Evolutionary conservation across 2,329 filamentous ascomycete species (phyloP).

Genomic region (Monilinia fructigena): DNA sequence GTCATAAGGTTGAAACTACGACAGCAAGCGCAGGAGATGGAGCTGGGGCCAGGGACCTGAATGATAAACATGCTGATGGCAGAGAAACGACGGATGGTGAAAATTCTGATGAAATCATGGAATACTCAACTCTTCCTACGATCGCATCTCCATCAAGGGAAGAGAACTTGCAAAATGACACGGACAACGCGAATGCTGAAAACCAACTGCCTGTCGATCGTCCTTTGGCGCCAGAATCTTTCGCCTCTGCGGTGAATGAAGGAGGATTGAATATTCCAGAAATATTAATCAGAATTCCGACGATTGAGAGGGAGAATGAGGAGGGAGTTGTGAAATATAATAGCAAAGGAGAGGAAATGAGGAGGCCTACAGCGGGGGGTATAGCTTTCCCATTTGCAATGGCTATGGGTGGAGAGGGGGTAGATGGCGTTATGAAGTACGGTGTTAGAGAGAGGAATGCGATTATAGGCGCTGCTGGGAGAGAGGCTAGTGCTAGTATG

Average conservation of each 20-base stretch:
- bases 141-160: too few relatives aligned
- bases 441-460: conserved; percentile 13
- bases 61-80: conserved; percentile 35
- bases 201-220: not conserved
- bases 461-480: not conserved
- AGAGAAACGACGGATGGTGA: conserved; percentile 30
- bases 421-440: conserved; percentile 8
- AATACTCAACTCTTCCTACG: too few relatives aligned
- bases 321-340: not conserved
- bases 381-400: conserved; percentile 13
- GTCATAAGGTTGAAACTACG: conserved; percentile 41
- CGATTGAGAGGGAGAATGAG: not conserved
- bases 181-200: not conserved
- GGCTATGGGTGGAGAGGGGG: conserved; percentile 7
- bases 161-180: not conserved
- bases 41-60: conserved; percentile 42
- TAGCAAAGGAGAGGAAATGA: conserved; percentile 8
- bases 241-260: not conserved
- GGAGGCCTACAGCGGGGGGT: conserved; percentile 6
- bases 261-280: not conserved
- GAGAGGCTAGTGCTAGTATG: conserved; percentile 1
- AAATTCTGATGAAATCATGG: not conserved
- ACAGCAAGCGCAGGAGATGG: conserved; percentile 45
- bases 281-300: not conserved
- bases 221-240: not conserved